Base-by-base conservation (phyloP, 192 early-diverging fungal species). In the Lobulomyces angularis region DNA sequence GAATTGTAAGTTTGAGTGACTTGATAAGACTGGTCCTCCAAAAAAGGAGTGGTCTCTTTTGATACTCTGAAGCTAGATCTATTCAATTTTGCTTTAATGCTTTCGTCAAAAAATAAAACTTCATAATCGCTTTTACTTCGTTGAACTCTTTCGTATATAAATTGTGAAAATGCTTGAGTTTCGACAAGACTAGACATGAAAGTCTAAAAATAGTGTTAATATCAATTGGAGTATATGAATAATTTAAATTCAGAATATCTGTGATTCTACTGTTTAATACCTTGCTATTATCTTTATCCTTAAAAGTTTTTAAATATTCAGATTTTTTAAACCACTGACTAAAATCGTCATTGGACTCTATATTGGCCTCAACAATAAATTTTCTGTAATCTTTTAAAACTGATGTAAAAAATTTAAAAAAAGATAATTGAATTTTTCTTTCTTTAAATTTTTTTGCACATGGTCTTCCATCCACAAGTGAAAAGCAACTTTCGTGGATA, bases 91-190 rank as follows among this genome's bases (percentile, higher is more conserved):
- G 71, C 68, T 43, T 82, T 86, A 48, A 87, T 83, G 23, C 65
- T 61, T 42, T 87, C 84, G 51, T 87, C 84, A 63, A 87, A 87
- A 48, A 83, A 77, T 5, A 81, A 56, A 7, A 82, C 73, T 31
- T 86, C 83, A 24, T 71, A 75, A 37, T 87, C 79, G 3, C 56
- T 53, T 27, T 60, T 51, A 9, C 73, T 62, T 6, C 78, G 65
- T 26, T 74, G 69, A 8, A 84, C 43, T 9, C 84, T 62, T 33
- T 85, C 81, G 19, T 74, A 59, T 17, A 77, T 78, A 48, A 87
- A 87, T 40, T 87, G 84, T 3, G 71, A 64, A 63, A 84, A 87
- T 38, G 79, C 67, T 53, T 86, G 84, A 0, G 84, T 83, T 27
- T 79, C 72, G 3, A 79, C 48, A 17, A 87, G 65, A 11, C 51